These are phyloP conservation scores for Starmerella sirachaensis DNA, from an alignment of 805 yeast species.

Conservation along the genomic window DNA sequence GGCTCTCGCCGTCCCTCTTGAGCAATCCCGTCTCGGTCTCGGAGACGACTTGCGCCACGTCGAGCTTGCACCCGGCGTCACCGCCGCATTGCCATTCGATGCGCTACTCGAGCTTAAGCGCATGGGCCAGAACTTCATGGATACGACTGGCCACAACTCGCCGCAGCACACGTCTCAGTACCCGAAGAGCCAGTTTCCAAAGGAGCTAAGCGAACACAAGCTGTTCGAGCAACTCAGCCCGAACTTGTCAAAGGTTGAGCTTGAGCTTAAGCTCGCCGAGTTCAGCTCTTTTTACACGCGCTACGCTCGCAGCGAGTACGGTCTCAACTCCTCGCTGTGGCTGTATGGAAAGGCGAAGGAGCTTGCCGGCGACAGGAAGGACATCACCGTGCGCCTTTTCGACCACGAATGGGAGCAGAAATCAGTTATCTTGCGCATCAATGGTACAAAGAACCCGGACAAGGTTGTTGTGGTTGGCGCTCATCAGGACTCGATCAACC, in stretches of 20 bases:
- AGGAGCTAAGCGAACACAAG: slow-evolving; percentile 28
- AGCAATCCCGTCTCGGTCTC: slow-evolving; percentile 3
- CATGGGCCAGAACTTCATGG: slow-evolving; percentile 31
- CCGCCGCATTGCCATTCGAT: slow-evolving; percentile 30
- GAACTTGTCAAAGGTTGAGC: slow-evolving; percentile 36
- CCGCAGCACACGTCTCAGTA: slow-evolving; percentile 4
- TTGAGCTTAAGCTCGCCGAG: slow-evolving; percentile 44
- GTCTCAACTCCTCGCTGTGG: slow-evolving; percentile 63
- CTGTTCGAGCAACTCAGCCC: slow-evolving; percentile 34
- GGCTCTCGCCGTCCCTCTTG: slow-evolving; percentile 6
- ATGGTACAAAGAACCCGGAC: slow-evolving; percentile 30
- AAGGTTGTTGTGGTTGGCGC: slow-evolving; percentile 67
- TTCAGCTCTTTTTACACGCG: slow-evolving; percentile 65
- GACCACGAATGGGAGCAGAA: slow-evolving; percentile 70
- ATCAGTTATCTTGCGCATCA: slow-evolving; percentile 56
- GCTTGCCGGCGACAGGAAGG: slow-evolving; percentile 28
- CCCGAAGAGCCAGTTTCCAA: slow-evolving; percentile 34
- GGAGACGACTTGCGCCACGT: slow-evolving; percentile 11
- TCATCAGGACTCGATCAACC: slow-evolving; percentile 76
- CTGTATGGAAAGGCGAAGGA: slow-evolving; percentile 37
- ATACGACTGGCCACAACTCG: slow-evolving; percentile 1
- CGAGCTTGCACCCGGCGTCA: slow-evolving; percentile 19
- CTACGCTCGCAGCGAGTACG: slow-evolving; percentile 62
- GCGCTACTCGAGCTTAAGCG: slow-evolving; percentile 36
- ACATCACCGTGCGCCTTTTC: slow-evolving; percentile 38